phyloP scores from a whole-genome alignment of 2,329 filamentous ascomycete species.

The Gyromitra esculenta region DNA sequence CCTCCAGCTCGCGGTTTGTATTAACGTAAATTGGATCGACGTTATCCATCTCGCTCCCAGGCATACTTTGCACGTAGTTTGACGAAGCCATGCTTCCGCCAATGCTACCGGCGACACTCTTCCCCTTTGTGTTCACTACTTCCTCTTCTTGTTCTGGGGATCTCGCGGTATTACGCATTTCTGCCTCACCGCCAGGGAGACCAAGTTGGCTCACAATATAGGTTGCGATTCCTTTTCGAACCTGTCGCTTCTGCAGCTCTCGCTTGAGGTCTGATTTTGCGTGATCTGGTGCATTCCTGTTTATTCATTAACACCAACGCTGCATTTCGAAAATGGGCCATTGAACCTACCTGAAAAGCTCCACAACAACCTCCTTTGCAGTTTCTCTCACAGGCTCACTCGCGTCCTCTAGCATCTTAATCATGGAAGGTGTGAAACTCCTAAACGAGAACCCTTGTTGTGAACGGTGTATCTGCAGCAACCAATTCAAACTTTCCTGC shows the following conservation, averaged over 20 bases:
- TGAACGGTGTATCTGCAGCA: constrained; percentile 74
- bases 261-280: constrained; percentile 90
- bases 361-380: constrained; percentile 83
- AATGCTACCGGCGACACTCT: constrained; percentile 48
- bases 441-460: constrained; percentile 76
- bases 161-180: constrained; percentile 52
- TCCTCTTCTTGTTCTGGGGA: constrained; percentile 53
- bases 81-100: constrained; percentile 52
- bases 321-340: constrained; percentile 3
- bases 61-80: constrained; percentile 64
- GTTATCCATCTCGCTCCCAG: constrained; percentile 72
- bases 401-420: constrained; percentile 88
- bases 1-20: constrained; percentile 86
- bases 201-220: constrained; percentile 80
- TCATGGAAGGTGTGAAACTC: constrained; percentile 80
- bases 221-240: constrained; percentile 84
- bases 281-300: constrained; percentile 77
- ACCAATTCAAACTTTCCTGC: constrained; percentile 84
- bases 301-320: constrained; percentile 29
- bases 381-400: constrained; percentile 86
- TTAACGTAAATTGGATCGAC: constrained; percentile 86
- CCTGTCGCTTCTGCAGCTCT: constrained; percentile 83
- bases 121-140: constrained; percentile 39
- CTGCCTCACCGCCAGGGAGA: constrained; percentile 62
- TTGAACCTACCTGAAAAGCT: constrained; percentile 76